Conservation (phyloP, 2,329 filamentous ascomycete species). For the Claviceps sp. region DNA sequence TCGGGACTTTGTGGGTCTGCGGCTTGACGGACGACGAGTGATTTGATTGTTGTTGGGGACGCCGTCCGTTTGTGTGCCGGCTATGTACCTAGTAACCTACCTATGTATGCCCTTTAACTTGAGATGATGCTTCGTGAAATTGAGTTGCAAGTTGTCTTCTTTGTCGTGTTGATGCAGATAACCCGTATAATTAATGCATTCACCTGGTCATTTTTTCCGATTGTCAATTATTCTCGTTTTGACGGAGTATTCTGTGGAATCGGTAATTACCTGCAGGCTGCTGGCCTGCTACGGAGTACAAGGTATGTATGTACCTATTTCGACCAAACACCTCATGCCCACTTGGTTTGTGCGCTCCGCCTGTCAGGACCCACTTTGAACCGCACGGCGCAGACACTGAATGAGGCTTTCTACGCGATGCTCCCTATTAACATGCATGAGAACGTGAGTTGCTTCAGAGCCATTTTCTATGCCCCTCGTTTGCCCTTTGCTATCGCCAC, state of each 20-base stretch:
- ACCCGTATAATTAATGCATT: too few relatives aligned
- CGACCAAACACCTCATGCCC: background rate
- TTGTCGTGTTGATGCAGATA: too few relatives aligned
- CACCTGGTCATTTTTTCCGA: too few relatives aligned
- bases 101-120: too few relatives aligned
- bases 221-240: too few relatives aligned
- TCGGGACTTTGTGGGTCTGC: constrained; percentile 3
- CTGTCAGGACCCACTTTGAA: constrained; percentile 2
- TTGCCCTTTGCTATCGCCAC: background rate
- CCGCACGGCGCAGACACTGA: background rate
- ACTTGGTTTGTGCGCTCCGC: constrained; percentile 1
- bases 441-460: background rate
- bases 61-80: background rate
- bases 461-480: background rate
- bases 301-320: too few relatives aligned
- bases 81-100: too few relatives aligned
- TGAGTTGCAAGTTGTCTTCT: too few relatives aligned
- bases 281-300: too few relatives aligned
- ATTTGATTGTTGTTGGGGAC: background rate
- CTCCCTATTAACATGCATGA: background rate
- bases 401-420: background rate
- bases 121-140: too few relatives aligned
- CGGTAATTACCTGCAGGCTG: background rate
- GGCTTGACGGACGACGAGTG: constrained; percentile 1
- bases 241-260: too few relatives aligned